A percentile compares a stretch with the other conserved stretches of the same genome.
These are phyloP conservation scores for Claviceps humidiphila DNA, from an alignment of 2,329 filamentous ascomycete genomes.

Conservation along the genomic window DNA sequence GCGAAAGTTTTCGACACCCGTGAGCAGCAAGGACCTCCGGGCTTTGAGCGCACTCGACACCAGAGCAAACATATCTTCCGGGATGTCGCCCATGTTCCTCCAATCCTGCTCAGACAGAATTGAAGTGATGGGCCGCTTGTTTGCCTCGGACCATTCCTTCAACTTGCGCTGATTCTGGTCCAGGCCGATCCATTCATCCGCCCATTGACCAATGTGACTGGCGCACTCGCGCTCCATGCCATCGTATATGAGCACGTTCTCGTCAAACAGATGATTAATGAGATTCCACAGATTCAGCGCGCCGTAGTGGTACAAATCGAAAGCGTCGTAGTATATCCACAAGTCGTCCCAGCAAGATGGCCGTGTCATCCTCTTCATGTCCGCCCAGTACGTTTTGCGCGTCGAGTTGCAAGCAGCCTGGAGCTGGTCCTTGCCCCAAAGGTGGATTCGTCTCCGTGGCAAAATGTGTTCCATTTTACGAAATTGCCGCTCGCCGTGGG, in stretches of 20 bases:
- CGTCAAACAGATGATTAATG: slow-evolving; percentile 25
- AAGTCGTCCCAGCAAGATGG: slow-evolving; percentile 26
- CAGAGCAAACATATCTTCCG: slow-evolving; percentile 17
- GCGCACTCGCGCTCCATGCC: slow-evolving; percentile 14
- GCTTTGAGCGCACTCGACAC: slow-evolving; percentile 20
- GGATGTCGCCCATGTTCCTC: slow-evolving; percentile 15
- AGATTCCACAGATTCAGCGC: slow-evolving; percentile 36
- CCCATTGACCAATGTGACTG: slow-evolving; percentile 22
- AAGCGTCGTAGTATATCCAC: slow-evolving; percentile 33
- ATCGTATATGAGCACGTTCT: slow-evolving; percentile 23
- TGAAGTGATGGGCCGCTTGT: slow-evolving; percentile 12
- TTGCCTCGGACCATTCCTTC: slow-evolving; percentile 12
- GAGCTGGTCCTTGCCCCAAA: slow-evolving; percentile 28
- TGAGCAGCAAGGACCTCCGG: slow-evolving; percentile 17
- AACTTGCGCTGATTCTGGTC: slow-evolving; percentile 20
- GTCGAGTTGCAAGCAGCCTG: slow-evolving; percentile 25
- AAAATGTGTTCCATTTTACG: slow-evolving; percentile 16
- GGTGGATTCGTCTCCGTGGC: slow-evolving; percentile 16
- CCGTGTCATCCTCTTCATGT: slow-evolving; percentile 20
- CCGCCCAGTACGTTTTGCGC: slow-evolving; percentile 21
- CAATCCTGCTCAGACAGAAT: slow-evolving; percentile 17
- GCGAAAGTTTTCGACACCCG: slow-evolving; percentile 5
- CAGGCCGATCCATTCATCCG: slow-evolving; percentile 21
- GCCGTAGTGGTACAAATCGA: slow-evolving; percentile 33
- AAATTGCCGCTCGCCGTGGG: slow-evolving; percentile 15